Conservation (phyloP, 495 filamentous ascomycete species). For the Aspergillus sparsus region DNA sequence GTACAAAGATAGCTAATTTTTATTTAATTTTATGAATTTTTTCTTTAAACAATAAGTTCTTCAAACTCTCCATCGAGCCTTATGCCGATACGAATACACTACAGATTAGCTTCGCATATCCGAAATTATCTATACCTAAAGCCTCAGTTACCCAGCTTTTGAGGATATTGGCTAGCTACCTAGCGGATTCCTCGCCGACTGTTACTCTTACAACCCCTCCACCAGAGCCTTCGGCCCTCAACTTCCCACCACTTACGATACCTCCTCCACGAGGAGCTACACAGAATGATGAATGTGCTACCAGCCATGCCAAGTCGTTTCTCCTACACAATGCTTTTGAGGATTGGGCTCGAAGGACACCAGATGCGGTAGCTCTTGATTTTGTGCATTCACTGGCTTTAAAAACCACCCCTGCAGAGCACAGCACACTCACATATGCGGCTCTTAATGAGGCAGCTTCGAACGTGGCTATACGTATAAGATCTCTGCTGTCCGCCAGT, state of each 20-base stretch:
- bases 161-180: constrained; percentile 15
- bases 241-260: constrained; percentile 28
- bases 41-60: constrained; percentile 10
- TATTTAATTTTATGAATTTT: neutral
- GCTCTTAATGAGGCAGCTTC: constrained; percentile 26
- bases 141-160: constrained; percentile 24
- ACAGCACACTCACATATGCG: constrained; percentile 30
- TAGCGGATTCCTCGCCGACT: constrained; percentile 20
- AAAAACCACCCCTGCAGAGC: constrained; percentile 16
- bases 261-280: constrained; percentile 20
- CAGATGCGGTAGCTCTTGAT: constrained; percentile 29
- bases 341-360: constrained; percentile 28
- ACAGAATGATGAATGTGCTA: constrained; percentile 3
- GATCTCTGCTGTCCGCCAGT: constrained; percentile 13
- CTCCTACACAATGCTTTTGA: constrained; percentile 31
- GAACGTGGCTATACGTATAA: constrained; percentile 25
- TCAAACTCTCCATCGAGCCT: constrained; percentile 18
- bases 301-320: constrained; percentile 7
- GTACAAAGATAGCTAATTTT: constrained; percentile 1
- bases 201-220: neutral
- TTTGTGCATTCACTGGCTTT: constrained; percentile 30
- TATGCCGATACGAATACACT: neutral
- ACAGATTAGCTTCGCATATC: constrained; percentile 25
- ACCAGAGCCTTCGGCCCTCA: constrained; percentile 24
- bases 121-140: constrained; percentile 22